Conservation (phyloP, 2,329 filamentous ascomycete genomes). For the Cladosporium sp. region DNA sequence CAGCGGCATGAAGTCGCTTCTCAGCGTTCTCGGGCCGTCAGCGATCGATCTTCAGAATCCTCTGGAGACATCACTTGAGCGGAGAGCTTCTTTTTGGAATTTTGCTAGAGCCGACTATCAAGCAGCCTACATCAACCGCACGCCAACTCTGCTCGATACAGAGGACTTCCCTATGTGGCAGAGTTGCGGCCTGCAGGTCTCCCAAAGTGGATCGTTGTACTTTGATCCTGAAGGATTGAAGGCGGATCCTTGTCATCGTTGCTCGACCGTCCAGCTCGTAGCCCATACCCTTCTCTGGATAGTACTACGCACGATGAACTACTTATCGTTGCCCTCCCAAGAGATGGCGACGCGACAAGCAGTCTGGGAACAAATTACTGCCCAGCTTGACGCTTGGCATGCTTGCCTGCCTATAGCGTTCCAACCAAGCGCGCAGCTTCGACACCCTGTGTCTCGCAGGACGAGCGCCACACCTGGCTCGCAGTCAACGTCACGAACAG, state of each 20-base stretch:
- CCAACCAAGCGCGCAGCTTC: constrained; percentile 45
- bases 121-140: constrained; percentile 50
- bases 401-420: constrained; percentile 55
- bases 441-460: constrained; percentile 13
- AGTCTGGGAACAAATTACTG: constrained; percentile 48
- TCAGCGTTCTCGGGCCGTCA: constrained; percentile 37
- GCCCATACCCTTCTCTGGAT: constrained; percentile 61
- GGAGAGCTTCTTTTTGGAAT: constrained; percentile 60
- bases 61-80: constrained; percentile 31
- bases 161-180: constrained; percentile 57
- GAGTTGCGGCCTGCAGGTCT: constrained; percentile 54
- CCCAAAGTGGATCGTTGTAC: constrained; percentile 43
- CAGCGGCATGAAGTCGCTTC: constrained; percentile 57
- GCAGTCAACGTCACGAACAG: not conserved
- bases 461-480: not conserved
- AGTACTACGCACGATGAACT: constrained; percentile 59
- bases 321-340: constrained; percentile 47
- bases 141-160: constrained; percentile 54
- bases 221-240: constrained; percentile 44
- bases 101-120: constrained; percentile 48
- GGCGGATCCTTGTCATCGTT: constrained; percentile 42
- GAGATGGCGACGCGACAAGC: constrained; percentile 31
- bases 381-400: constrained; percentile 56
- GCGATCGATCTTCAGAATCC: constrained; percentile 28
- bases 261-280: constrained; percentile 37